Evolutionary conservation across 176 grass and related monocot genomes (phyloP), one percentile per base, ranked within the genome.

Genomic region (Ampelocalamus luodianensis): DNA sequence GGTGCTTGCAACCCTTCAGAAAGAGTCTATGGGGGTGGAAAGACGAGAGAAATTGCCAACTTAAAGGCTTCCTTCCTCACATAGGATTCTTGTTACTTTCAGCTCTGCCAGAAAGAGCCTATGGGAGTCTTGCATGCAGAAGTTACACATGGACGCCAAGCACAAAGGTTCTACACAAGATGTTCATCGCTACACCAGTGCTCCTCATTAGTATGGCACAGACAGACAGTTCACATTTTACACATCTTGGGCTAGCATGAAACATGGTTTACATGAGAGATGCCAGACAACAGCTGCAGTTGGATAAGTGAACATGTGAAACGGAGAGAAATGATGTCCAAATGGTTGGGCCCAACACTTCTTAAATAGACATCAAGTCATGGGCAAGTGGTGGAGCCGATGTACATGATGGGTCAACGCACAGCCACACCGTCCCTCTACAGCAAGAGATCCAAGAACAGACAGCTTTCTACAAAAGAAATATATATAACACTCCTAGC

Each of bases 381-480:
- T 65, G 71, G 50, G 36, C 78, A 69, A 74, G 40, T 39, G 17
- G 27, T 74, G 85, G 85, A 79, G 84, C 89, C 79, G 22, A 66
- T 68, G 29, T 68, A 42, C 70, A 65, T 69, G 85, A 83, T 80
- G 43, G 80, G 48, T 51, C 85, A 79, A 60, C 74, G 80, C 75
- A 79, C 37, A 73, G 2, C 71, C 74, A 68, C 29, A 83, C 0
- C 40, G 68, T 60, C 34, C 76, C 26, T 13, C 56, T 32, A 59
- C 81, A 79, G 37, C 64, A 49, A 65, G 44, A 65, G 54, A 64
- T 60, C 79, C 65, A n/a, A n/a, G n/a, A n/a, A n/a, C n/a, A n/a
- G n/a, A n/a, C n/a, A n/a, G n/a, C n/a, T n/a, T n/a, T n/a, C n/a
- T n/a, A n/a, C n/a, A n/a, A n/a, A n/a, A n/a, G n/a, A n/a, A n/a